These are phyloP conservation scores for Laguncularia racemosa DNA, from an alignment of 345 rosid species.

Conservation along the genomic window DNA sequence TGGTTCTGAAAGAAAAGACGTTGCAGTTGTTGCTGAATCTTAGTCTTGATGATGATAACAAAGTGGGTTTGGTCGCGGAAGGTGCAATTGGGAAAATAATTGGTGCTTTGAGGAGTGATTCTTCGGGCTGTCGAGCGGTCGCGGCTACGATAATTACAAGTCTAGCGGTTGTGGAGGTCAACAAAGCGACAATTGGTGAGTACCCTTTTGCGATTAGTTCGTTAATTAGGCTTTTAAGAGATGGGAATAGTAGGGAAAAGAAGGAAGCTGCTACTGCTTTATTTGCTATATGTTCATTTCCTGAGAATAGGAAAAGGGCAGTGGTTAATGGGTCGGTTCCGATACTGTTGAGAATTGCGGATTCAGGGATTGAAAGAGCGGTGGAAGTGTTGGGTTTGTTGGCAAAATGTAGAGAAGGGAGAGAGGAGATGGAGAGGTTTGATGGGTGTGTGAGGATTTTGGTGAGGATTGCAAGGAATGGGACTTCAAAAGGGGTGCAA, in stretches of 20 bases:
- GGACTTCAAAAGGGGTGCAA: conserved; percentile 62
- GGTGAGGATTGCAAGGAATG: conserved; percentile 46
- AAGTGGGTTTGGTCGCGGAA: conserved; percentile 93
- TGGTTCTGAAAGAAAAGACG: conserved; percentile 53
- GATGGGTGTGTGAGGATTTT: conserved; percentile 52
- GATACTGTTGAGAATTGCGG: conserved; percentile 42
- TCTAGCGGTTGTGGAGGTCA: conserved; percentile 88
- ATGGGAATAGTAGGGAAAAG: conserved; percentile 62
- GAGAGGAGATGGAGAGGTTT: conserved; percentile 59
- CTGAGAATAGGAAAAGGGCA: conserved; percentile 62
- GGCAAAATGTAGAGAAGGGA: conserved; percentile 85
- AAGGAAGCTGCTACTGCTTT: conserved; percentile 95
- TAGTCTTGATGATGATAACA: conserved; percentile 85
- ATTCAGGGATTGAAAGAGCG: conserved; percentile 74
- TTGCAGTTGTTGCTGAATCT: conserved; percentile 79
- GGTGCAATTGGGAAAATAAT: conserved; percentile 67
- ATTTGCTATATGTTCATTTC: conserved; percentile 66
- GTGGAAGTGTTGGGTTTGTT: conserved; percentile 78
- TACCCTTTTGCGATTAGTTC: conserved; percentile 62
- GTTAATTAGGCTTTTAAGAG: conserved; percentile 46
- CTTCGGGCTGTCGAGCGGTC: conserved; percentile 60
- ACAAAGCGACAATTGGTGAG: conserved; percentile 86
- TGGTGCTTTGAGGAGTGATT: conserved; percentile 41
- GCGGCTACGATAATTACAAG: conserved; percentile 91
- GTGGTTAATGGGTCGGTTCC: conserved; percentile 72